phyloP scores from a whole-genome alignment of 176 grass and related monocot genomes.

The Bothriochloa decipiens region DNA sequence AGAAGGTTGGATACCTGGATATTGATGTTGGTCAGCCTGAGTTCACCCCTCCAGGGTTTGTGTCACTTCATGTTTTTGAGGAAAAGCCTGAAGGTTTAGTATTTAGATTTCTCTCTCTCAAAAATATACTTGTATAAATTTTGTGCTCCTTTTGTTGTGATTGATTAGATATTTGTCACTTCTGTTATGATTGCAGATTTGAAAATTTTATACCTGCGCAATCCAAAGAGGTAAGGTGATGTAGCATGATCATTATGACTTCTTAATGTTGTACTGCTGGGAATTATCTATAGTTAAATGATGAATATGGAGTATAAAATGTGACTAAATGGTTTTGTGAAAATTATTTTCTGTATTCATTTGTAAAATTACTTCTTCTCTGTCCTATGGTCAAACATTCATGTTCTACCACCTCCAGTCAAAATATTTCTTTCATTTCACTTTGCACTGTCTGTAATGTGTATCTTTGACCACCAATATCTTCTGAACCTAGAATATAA shows the following conservation, averaged over 20 bases:
- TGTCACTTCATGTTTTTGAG: constrained; percentile 76
- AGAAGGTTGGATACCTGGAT: constrained; percentile 71
- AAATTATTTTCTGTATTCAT: not conserved
- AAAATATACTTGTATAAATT: not conserved
- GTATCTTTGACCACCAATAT: not conserved
- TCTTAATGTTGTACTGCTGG: not conserved
- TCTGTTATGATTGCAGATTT: constrained; percentile 56
- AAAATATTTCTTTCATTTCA: not conserved
- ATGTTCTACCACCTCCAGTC: not conserved
- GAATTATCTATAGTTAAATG: not conserved
- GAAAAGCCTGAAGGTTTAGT: constrained; percentile 54
- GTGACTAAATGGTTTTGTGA: not conserved
- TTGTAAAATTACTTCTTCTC: constrained; percentile 4
- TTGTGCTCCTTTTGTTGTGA: constrained; percentile 1
- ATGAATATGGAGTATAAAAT: not conserved
- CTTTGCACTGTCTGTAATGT: not conserved
- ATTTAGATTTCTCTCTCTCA: not conserved
- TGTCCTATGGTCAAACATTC: not conserved
- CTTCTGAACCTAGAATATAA: not conserved
- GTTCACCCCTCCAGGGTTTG: constrained; percentile 68
- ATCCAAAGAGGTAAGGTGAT: constrained; percentile 57
- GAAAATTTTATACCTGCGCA: constrained; percentile 64
- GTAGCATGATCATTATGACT: not conserved
- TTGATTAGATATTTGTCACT: constrained; percentile 6
- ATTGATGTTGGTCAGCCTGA: constrained; percentile 87